Evolutionary conservation across 2,329 filamentous ascomycete genomes (phyloP), one percentile per base, ranked within the genome.

Genomic region (Fonsecaea multimorphosa): DNA sequence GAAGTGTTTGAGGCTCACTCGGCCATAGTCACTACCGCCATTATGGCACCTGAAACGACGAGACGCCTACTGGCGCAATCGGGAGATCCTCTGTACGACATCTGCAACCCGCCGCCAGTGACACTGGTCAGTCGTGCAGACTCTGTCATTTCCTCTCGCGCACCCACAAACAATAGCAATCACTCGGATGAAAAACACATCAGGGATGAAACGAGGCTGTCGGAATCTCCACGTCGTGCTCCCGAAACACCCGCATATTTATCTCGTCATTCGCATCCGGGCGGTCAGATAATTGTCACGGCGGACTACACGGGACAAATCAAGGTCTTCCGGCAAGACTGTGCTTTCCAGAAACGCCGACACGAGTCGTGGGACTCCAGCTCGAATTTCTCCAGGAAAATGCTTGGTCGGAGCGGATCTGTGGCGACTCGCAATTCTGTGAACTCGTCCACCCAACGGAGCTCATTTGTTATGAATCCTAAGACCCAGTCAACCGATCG

Each of bases 281-380:
- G 89, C 66, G 95, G 95, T 29, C 92, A 97, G 73, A 97, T 99
- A 68, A 89, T 99, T 63, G 87, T 98, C 57, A 96, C 94, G 0
- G 91, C 93, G 1, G 94, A 97, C 76, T 92, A 92, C 72, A 88
- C 87, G 0, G 95, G 95, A 38, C 86, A 88, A 29, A 95, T 99
- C 79, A 97, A 97, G 76, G 90, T 98, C 0, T 97, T 97, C 75
- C 87, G 95, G 22, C 94, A 98, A 77, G 95, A 99, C 75, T 97
- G 94, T 75, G 95, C 94, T 0, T 92, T 86, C 72, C 78, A 84
- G 56, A 97, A 96, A 78, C 88, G 94, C 4, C 85, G 87, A 62
- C 85, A 88, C 64, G 91, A 93, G 62, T 86, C 84, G 40, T 94
- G 90, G 89, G 92, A 97, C 71, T 87, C 89, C 0, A 85, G 86